Evolutionary conservation across 2,329 filamentous ascomycete species (phyloP).

Genomic region (Beauveria rudraprayagi): DNA sequence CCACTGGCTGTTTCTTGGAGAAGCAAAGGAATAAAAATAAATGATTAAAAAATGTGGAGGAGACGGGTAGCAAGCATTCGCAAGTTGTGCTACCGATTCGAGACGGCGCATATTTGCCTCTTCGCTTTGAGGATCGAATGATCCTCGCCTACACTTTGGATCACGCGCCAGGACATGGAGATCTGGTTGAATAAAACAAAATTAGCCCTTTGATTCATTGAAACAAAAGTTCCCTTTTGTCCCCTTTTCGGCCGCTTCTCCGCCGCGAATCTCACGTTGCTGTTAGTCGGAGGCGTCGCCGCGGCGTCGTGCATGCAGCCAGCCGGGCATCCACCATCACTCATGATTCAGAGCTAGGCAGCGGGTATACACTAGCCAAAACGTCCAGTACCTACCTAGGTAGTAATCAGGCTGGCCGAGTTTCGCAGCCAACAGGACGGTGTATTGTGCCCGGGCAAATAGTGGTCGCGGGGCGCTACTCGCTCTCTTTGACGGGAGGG

Average conservation of each 20-base stretch:
- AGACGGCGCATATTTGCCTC: constrained; percentile 6
- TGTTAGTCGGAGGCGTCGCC: not conserved
- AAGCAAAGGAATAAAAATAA: not conserved
- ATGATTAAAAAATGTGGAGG: not conserved
- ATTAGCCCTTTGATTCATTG: not conserved
- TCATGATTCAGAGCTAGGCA: not conserved
- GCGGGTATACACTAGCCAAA: not conserved
- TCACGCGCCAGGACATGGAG: not conserved
- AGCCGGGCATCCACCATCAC: not conserved
- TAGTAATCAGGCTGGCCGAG: not conserved
- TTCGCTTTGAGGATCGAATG: not conserved
- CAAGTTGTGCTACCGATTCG: constrained; percentile 5
- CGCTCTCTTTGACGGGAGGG: constrained; percentile 2
- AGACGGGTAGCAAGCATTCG: constrained; percentile 4
- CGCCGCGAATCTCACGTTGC: not conserved
- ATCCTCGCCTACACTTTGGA: not conserved
- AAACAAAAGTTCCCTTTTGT: not conserved
- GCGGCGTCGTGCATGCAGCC: not conserved
- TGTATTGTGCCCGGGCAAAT: not conserved
- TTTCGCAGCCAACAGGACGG: not conserved
- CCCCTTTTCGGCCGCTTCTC: not conserved
- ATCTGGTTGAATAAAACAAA: not conserved
- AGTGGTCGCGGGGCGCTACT: not conserved
- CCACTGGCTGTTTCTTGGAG: not conserved
- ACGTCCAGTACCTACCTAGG: not conserved